Conservation (phyloP, 768 basidiomycete genomes). For the Amanita subjunquillea region DNA sequence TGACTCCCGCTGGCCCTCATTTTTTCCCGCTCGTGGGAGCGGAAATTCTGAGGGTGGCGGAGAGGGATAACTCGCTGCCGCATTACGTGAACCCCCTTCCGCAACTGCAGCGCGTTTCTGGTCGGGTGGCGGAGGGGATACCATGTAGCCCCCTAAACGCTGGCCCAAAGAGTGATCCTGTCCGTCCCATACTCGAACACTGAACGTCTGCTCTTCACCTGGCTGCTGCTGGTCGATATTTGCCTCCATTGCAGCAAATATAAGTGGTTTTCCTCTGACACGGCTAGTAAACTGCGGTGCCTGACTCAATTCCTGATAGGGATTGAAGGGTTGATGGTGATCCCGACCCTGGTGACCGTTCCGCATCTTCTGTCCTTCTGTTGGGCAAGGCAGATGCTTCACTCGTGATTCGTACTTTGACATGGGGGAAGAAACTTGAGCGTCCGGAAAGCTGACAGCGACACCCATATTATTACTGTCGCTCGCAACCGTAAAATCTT, state of each 20-base stretch:
- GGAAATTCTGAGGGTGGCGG: constrained; percentile 7
- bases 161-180: constrained; percentile 3
- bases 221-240: constrained; percentile 3
- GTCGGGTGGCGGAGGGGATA: not conserved
- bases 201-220: constrained; percentile 2
- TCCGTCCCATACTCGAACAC: constrained; percentile 6
- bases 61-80: constrained; percentile 10
- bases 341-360: constrained; percentile 4
- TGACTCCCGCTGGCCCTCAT: not conserved
- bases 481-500: not conserved
- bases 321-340: constrained; percentile 7
- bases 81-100: not conserved
- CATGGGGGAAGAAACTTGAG: not conserved
- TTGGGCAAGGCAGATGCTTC: constrained; percentile 1
- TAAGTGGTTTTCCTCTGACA: constrained; percentile 43
- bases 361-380: not conserved
- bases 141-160: not conserved
- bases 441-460: constrained; percentile 1
- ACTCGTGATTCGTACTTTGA: not conserved
- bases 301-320: constrained; percentile 15
- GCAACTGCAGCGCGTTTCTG: not conserved
- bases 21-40: constrained; percentile 5
- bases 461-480: constrained; percentile 6
- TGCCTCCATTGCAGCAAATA: constrained; percentile 50
- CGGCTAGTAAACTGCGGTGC: constrained; percentile 9